phyloP scores from a whole-genome alignment of 169 alveolate genomes.

The Eimeria sp. region DNA sequence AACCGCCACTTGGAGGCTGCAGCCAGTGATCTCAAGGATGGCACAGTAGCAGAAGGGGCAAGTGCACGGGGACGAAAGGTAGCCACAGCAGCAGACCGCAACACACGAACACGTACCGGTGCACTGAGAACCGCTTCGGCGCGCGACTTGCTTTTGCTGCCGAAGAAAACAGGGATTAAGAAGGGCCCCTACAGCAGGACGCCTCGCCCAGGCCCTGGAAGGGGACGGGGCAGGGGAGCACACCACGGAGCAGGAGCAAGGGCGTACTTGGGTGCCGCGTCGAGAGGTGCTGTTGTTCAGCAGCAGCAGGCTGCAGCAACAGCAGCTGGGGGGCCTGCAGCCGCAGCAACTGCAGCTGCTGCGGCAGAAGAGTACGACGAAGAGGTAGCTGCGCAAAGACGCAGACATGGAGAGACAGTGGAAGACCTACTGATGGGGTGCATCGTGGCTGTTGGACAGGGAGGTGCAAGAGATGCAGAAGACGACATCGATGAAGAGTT shows the following conservation, averaged over 20 bases:
- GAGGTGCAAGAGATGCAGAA: neutral
- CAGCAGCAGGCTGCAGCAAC: constrained; percentile 33
- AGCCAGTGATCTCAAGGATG: neutral
- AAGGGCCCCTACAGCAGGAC: constrained; percentile 49
- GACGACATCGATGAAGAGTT: constrained; percentile 51
- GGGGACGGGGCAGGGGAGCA: constrained; percentile 48
- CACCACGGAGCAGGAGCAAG: neutral
- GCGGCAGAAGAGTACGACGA: constrained; percentile 54
- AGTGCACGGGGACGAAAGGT: constrained; percentile 25
- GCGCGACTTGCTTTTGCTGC: constrained; percentile 47
- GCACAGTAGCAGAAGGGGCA: constrained; percentile 17
- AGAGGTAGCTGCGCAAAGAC: constrained; percentile 53
- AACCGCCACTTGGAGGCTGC: constrained; percentile 4
- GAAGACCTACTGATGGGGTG: constrained; percentile 29
- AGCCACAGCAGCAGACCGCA: constrained; percentile 64
- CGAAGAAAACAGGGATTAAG: constrained; percentile 18
- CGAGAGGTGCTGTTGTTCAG: constrained; percentile 20
- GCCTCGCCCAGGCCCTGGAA: constrained; percentile 35
- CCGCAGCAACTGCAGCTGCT: constrained; percentile 45
- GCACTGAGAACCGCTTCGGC: constrained; percentile 58
- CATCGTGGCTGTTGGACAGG: constrained; percentile 19
- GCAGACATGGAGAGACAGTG: constrained; percentile 47
- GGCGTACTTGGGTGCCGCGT: constrained; percentile 22
- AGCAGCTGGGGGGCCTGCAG: neutral
- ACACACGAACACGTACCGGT: constrained; percentile 63